phyloP scores from a whole-genome alignment of 73 alveolate species.

The Tetrahymena malaccensis region DNA sequence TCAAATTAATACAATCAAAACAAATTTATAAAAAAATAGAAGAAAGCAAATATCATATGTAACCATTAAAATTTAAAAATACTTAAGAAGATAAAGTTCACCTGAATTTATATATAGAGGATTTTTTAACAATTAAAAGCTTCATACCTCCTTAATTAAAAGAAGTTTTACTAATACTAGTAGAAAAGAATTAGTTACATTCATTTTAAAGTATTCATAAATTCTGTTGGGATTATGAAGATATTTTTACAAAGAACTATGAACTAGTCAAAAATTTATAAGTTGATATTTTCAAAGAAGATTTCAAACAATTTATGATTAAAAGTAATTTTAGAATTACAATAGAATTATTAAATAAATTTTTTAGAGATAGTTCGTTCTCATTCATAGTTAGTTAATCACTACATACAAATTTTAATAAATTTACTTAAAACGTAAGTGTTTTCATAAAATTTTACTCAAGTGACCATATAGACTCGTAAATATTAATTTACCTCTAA shows the following conservation, averaged over 20 bases:
- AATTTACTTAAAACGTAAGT: neutral
- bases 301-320: too few relatives aligned
- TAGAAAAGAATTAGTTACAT: too few relatives aligned
- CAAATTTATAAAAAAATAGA: neutral
- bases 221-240: neutral
- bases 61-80: too few relatives aligned
- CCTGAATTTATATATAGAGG: neutral
- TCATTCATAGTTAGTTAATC: neutral
- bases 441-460: neutral
- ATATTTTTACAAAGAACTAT: neutral
- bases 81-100: too few relatives aligned
- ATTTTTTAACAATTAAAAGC: neutral
- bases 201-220: neutral
- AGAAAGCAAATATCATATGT: neutral
- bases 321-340: too few relatives aligned
- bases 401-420: too few relatives aligned
- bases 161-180: neutral
- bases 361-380: neutral
- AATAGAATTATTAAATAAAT: too few relatives aligned
- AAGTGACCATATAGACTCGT: neutral
- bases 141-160: neutral
- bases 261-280: neutral
- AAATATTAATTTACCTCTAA: neutral
- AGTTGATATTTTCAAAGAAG: neutral
- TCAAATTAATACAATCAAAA: neutral